A percentile compares a stretch with the other conserved stretches of the same genome.
These are phyloP conservation scores for Leccinum fallax DNA, from an alignment of 1,284 basidiomycete genomes.

Conservation along the genomic window DNA sequence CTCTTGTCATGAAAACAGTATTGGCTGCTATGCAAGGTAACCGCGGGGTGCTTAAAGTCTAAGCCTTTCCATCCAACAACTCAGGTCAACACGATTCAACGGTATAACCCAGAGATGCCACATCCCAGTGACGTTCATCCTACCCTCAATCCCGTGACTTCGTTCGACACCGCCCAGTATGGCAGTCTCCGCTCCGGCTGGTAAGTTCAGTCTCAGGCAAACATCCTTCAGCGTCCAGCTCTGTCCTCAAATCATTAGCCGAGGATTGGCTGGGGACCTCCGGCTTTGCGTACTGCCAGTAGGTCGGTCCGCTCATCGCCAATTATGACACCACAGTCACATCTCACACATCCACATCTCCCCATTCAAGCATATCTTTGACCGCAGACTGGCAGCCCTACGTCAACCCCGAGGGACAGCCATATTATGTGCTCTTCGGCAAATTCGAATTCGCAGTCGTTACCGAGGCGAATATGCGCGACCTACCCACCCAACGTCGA, in stretches of 20 bases:
- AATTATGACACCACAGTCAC: neutral
- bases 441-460: constrained; percentile 39
- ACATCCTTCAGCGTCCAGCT: constrained; percentile 15
- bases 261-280: constrained; percentile 12
- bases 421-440: constrained; percentile 43
- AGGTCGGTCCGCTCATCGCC: constrained; percentile 4
- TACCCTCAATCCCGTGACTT: constrained; percentile 24
- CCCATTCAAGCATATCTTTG: constrained; percentile 4
- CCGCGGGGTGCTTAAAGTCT: too few species aligned
- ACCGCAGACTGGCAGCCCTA: constrained; percentile 40
- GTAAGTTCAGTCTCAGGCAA: constrained; percentile 7
- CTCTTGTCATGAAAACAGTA: too few species aligned
- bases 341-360: constrained; percentile 1
- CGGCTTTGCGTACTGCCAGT: neutral
- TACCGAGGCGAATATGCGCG: constrained; percentile 51
- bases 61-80: constrained; percentile 20
- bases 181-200: neutral
- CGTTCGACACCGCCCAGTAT: constrained; percentile 20
- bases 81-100: too few species aligned
- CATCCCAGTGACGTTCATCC: constrained; percentile 17
- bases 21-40: too few species aligned
- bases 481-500: constrained; percentile 32
- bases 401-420: constrained; percentile 56
- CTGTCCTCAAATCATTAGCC: constrained; percentile 4
- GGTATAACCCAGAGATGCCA: too few species aligned